Evolutionary conservation across 2,329 filamentous ascomycete species (phyloP), one percentile per base, ranked within the genome.

Genomic region (Xylariaceae sp.): DNA sequence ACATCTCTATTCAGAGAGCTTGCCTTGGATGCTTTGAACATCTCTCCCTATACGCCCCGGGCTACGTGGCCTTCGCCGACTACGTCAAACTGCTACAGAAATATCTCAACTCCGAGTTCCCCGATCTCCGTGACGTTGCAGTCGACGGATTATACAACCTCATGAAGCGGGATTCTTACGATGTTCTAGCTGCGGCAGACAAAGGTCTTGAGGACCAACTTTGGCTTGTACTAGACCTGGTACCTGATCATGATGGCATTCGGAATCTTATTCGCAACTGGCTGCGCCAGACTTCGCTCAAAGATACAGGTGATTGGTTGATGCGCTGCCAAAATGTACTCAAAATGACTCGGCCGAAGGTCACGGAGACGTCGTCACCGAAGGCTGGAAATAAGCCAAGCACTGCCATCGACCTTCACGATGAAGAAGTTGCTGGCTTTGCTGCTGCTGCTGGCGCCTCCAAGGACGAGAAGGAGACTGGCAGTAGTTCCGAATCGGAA

Each of bases 401-500:
- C 7, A 76, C 78, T 3, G 76, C 81, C 9, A 79, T 89, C n/a
- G 94, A 99, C 64, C 73, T 97, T 0, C 88, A 92, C 59, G 94
- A 99, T 67, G 94, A 99, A 68, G 95, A 99, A 70, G 92, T 96
- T 37, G 94, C 94, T 50, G 94, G 94, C 0, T 97, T 99, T 67
- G 91, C 91, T 34, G 83, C 86, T n/a, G 85, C 87, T 1, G 79
- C 79, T 47, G 83, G 81, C 27, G 77, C 75, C 2, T 74, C 72
- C 26, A 80, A 80, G 44, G 79, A 83, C 48, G 76, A 77, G 39
- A 78, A 78, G n/a, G 66, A 74, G 9, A 66, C 71, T 0, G 73
- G 73, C 47, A 76, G 75, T 35, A 65, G 74, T 62, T 74, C 85
- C 6, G 86, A 91, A 26, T 91, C 95, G 64, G 94, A 99, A 69